Evolutionary conservation across 768 basidiomycete genomes (phyloP), one percentile per base, ranked within the genome.

Genomic region (Macrolepiota fuliginosa): DNA sequence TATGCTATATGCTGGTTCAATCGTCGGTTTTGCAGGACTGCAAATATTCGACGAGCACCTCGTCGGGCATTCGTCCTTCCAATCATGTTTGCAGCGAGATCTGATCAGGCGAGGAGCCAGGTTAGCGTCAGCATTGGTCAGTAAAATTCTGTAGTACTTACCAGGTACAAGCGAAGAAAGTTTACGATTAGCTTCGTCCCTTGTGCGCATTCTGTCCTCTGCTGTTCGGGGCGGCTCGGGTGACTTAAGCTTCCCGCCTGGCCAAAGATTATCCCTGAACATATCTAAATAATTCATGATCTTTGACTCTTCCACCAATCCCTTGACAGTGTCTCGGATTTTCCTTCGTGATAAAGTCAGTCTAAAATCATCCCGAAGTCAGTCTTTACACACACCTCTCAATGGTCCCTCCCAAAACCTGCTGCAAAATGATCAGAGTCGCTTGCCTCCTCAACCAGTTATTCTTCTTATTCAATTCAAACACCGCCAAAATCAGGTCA

Each of bases 371-470:
- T 9, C 25, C 24, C 42, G 52, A 13, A 35, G 35, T 9, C 32
- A 36, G 15, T 11, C 27, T 22, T 62, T 0, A 72, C 84, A 67
- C 84, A 67, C 56, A 96, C 96, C 94, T 81, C 74, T 99, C 97
- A 67, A 98, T 94, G 0, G 97, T 98, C 13, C 92, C 92, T 11
- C 96, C 96, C 2, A 99, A 81, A 3, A 98, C 88, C 70, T 98
- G 96, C 71, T 98, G 97, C 54, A 98, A 76, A 62, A 98, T 95
- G 55, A 98, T 93, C 13, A 98, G 91, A 66, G 97, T 94, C 1
- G 97, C 96, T 71, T 98, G 97, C 19, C 93, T 80, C 56, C 96
- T 82, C 27, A 98, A 78, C 97, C 97, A 99, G 67, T 96, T 97
- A 68, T 96, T 95, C 73, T 92, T 89, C 80, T 93, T 94, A 75